phyloP scores from a whole-genome alignment of 768 basidiomycete species.

The Rhodotorula sphaerocarpa region DNA sequence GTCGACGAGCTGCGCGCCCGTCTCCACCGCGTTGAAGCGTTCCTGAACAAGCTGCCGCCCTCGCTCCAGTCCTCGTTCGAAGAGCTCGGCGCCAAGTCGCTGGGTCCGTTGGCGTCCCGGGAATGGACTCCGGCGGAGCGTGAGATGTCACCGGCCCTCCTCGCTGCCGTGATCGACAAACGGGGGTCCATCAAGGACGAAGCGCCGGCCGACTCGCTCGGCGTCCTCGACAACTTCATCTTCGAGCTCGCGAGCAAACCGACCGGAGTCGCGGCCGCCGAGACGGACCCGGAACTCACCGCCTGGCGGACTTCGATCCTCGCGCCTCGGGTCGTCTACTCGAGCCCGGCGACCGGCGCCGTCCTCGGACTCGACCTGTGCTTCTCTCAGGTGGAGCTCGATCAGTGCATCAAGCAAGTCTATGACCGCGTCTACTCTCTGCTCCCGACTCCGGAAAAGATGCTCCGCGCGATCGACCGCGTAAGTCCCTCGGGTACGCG shows the following conservation, averaged over 20 bases:
- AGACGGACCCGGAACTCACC: slow-evolving; percentile 19
- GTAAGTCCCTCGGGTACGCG: too few relatives aligned
- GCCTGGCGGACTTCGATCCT: slow-evolving; percentile 20
- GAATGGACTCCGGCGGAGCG: neutral
- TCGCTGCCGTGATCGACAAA: too few relatives aligned
- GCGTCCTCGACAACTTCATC: slow-evolving; percentile 11
- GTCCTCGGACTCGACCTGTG: slow-evolving; percentile 18
- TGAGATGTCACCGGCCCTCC: neutral
- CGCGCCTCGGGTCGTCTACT: neutral
- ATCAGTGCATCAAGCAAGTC: neutral
- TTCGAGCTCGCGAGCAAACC: neutral
- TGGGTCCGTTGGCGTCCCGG: neutral
- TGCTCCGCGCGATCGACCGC: neutral
- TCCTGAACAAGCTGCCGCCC: slow-evolving; percentile 28
- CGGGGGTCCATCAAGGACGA: neutral
- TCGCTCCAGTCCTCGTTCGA: slow-evolving; percentile 1
- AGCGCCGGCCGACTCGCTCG: slow-evolving; percentile 1
- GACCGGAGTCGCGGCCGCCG: too few relatives aligned
- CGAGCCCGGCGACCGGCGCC: neutral
- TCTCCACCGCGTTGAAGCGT: slow-evolving; percentile 13
- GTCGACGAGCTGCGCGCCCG: slow-evolving; percentile 18
- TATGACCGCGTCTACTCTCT: slow-evolving; percentile 10
- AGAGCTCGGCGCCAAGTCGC: slow-evolving; percentile 13
- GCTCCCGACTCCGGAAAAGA: slow-evolving; percentile 10
- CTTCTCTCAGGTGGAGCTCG: slow-evolving; percentile 11